A percentile compares a stretch with the other conserved stretches of the same genome.
phyloP scores from a whole-genome alignment of 306 rosid species.

The apple (Malus domestica) region DNA sequence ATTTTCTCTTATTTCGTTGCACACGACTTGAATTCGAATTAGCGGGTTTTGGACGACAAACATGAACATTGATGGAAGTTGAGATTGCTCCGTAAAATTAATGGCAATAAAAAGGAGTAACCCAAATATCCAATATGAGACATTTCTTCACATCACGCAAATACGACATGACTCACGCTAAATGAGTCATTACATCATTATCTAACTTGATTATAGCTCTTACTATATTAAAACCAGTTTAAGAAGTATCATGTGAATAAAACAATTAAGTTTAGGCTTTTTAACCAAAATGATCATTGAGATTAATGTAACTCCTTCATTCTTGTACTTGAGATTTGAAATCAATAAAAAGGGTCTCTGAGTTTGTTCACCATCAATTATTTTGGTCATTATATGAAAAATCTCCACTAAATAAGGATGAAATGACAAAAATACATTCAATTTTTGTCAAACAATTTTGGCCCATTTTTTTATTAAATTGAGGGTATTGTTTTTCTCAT shows the following conservation, averaged over 20 bases:
- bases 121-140: neutral
- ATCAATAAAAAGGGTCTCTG: no score
- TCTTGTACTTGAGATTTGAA: no score
- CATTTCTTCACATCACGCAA: neutral
- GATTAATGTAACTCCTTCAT: no score
- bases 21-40: neutral
- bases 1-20: neutral
- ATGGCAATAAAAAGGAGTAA: neutral
- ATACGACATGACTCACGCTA: neutral
- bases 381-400: no score
- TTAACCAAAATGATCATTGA: no score
- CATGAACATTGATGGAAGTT: neutral
- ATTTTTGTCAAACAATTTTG: no score
- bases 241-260: neutral
- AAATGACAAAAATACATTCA: no score
- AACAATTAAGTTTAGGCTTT: neutral
- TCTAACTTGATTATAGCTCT: neutral
- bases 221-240: neutral
- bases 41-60: neutral
- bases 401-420: no score
- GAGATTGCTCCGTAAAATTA: no score
- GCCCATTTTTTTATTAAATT: no score
- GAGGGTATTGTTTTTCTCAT: no score
- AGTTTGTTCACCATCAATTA: no score
- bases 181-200: neutral